Conservation (phyloP, 1,139 yeast genomes). For the Candida tropicalis region DNA sequence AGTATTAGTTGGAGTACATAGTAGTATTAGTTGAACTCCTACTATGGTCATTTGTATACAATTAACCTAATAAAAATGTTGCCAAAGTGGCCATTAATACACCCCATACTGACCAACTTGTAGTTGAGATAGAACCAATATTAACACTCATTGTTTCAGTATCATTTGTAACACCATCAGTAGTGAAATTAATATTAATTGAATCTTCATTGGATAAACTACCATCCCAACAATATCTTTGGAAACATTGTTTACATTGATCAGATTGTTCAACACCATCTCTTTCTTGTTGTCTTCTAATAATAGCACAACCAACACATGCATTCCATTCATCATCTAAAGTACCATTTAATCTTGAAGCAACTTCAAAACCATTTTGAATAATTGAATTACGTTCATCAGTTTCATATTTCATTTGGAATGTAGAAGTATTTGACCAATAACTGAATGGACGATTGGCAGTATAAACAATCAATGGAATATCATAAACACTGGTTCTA, state of each 20-base stretch:
- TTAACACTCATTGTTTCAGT: constrained; percentile 18
- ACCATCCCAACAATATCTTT: constrained; percentile 80
- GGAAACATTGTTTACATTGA: constrained; percentile 43
- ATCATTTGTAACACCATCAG: constrained; percentile 47
- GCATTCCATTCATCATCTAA: constrained; percentile 72
- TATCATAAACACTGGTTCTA: constrained; percentile 34
- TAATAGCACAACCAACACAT: constrained; percentile 75
- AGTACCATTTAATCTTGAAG: constrained; percentile 73
- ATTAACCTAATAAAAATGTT: constrained; percentile 3
- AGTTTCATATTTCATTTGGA: constrained; percentile 62
- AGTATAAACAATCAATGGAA: constrained; percentile 78
- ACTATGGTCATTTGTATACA: no score
- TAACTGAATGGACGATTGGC: constrained; percentile 76
- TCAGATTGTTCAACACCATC: constrained; percentile 38
- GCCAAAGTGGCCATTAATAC: constrained; percentile 10
- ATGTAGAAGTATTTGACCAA: constrained; percentile 72
- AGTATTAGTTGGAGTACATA: no score
- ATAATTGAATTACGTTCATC: constrained; percentile 63
- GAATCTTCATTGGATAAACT: constrained; percentile 16
- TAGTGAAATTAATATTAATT: constrained; percentile 43
- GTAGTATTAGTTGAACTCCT: no score
- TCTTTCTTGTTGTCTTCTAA: constrained; percentile 46
- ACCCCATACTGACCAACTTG: constrained; percentile 19
- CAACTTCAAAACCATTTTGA: constrained; percentile 78
- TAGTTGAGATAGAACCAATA: constrained; percentile 8